Percentiles rank a stretch among this genome's conserved stretches.
Evolutionary conservation across 164 flowering plant genomes (phyloP).

Genomic region (Euptelea pleiosperma): DNA sequence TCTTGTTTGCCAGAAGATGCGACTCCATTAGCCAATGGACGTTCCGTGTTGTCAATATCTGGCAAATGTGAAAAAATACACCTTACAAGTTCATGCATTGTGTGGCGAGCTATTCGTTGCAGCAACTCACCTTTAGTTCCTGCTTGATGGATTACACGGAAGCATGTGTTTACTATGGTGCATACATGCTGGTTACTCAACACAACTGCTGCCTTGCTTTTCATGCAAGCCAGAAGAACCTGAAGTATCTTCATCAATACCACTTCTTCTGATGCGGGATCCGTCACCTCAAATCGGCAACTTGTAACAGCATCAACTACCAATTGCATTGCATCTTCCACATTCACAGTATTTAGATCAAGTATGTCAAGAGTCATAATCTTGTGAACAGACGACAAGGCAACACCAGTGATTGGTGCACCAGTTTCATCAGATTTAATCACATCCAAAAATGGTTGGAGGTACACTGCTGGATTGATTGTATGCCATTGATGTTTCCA

Average conservation of each 20-base stretch:
- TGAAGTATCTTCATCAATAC: constrained; percentile 51
- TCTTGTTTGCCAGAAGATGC: constrained; percentile 18
- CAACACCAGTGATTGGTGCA: constrained; percentile 51
- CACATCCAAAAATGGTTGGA: constrained; percentile 48
- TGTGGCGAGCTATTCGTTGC: constrained; percentile 52
- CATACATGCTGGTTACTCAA: constrained; percentile 53
- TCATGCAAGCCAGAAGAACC: constrained; percentile 54
- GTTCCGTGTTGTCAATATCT: constrained; percentile 21
- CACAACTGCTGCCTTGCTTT: constrained; percentile 37
- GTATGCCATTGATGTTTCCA: constrained; percentile 30
- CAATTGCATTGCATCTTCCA: constrained; percentile 38
- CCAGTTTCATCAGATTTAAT: constrained; percentile 54
- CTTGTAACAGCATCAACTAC: constrained; percentile 52
- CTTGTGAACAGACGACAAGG: constrained; percentile 45
- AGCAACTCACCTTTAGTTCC: constrained; percentile 47
- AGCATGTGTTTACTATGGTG: constrained; percentile 50
- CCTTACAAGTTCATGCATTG: constrained; percentile 49
- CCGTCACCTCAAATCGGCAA: constrained; percentile 56
- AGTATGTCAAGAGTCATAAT: constrained; percentile 37
- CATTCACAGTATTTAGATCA: constrained; percentile 37
- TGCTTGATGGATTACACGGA: constrained; percentile 51
- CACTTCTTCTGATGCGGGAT: constrained; percentile 52
- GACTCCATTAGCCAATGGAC: constrained; percentile 13
- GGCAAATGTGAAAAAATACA: constrained; percentile 41
- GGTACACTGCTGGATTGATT: constrained; percentile 31